Percentiles rank a stretch among this genome's conserved stretches.
Evolutionary conservation across 192 early-diverging fungal species (phyloP).

Genomic region (Nowakowskiella sp.): DNA sequence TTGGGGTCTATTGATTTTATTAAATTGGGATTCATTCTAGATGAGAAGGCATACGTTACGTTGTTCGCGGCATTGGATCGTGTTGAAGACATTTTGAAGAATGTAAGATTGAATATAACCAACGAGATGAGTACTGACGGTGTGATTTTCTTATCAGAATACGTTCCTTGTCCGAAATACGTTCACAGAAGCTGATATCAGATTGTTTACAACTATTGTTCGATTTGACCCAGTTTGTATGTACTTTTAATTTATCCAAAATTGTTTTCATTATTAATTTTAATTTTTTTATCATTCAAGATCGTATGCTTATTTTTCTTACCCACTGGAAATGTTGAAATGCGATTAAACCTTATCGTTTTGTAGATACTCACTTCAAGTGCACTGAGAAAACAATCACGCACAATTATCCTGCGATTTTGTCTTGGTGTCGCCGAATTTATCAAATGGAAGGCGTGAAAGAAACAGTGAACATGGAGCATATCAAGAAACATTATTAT

Average conservation of each 20-base stretch:
- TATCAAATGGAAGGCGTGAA: slow-evolving; percentile 65
- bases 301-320: too few species aligned
- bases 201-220: slow-evolving; percentile 90
- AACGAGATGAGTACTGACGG: neutral
- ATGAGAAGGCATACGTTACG: slow-evolving; percentile 38
- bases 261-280: too few species aligned
- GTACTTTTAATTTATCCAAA: neutral
- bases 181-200: slow-evolving; percentile 90
- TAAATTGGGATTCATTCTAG: slow-evolving; percentile 8
- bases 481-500: slow-evolving; percentile 96
- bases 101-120: slow-evolving; percentile 6
- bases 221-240: slow-evolving; percentile 80
- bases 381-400: slow-evolving; percentile 81
- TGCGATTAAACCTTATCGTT: neutral
- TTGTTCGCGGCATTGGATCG: slow-evolving; percentile 74
- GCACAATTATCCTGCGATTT: slow-evolving; percentile 78
- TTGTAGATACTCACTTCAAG: slow-evolving; percentile 91
- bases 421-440: slow-evolving; percentile 73
- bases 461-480: slow-evolving; percentile 87
- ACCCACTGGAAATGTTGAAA: too few species aligned
- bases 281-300: too few species aligned
- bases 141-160: slow-evolving; percentile 17
- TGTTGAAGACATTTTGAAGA: slow-evolving; percentile 70
- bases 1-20: neutral
- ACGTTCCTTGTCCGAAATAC: slow-evolving; percentile 70